These are phyloP conservation scores for Clarireedia hainanense DNA, from an alignment of 2,329 filamentous ascomycete genomes.

Conservation along the genomic window DNA sequence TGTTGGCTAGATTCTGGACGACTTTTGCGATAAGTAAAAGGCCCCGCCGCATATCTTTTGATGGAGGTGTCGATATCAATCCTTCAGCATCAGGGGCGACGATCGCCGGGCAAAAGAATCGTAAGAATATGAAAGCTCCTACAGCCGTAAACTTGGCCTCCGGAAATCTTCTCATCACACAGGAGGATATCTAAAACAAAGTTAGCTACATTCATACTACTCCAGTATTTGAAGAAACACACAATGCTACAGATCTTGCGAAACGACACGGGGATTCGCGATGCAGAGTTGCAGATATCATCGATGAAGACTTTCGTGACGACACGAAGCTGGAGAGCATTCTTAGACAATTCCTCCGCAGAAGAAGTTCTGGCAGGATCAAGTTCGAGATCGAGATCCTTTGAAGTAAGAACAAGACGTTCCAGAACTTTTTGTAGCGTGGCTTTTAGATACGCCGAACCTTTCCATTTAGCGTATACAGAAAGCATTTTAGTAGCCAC, in stretches of 20 bases:
- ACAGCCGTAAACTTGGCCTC: conserved; percentile 67
- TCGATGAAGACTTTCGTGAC: conserved; percentile 66
- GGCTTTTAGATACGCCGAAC: conserved; percentile 51
- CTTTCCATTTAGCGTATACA: conserved; percentile 66
- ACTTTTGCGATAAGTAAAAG: conserved; percentile 63
- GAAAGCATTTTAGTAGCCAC: conserved; percentile 68
- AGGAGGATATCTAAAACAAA: conserved; percentile 44
- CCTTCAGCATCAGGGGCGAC: conserved; percentile 62
- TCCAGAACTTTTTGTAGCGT: conserved; percentile 62
- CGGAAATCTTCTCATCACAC: conserved; percentile 56
- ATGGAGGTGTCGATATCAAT: conserved; percentile 51
- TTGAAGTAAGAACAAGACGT: conserved; percentile 56
- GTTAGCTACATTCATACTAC: not conserved
- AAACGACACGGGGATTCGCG: conserved; percentile 55
- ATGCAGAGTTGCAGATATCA: conserved; percentile 56
- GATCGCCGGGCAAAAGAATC: conserved; percentile 66
- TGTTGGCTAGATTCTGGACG: conserved; percentile 64
- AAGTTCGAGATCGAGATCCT: conserved; percentile 60
- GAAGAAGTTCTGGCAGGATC: conserved; percentile 55
- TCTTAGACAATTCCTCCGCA: conserved; percentile 56
- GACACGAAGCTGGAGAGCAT: conserved; percentile 56
- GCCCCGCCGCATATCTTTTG: conserved; percentile 62
- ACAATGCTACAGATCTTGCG: conserved; percentile 61
- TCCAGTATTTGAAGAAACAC: conserved; percentile 26
- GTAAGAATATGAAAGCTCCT: conserved; percentile 62